These are phyloP conservation scores for Aureobasidium subglaciale DNA, from an alignment of 2,329 filamentous ascomycete species.

Conservation along the genomic window DNA sequence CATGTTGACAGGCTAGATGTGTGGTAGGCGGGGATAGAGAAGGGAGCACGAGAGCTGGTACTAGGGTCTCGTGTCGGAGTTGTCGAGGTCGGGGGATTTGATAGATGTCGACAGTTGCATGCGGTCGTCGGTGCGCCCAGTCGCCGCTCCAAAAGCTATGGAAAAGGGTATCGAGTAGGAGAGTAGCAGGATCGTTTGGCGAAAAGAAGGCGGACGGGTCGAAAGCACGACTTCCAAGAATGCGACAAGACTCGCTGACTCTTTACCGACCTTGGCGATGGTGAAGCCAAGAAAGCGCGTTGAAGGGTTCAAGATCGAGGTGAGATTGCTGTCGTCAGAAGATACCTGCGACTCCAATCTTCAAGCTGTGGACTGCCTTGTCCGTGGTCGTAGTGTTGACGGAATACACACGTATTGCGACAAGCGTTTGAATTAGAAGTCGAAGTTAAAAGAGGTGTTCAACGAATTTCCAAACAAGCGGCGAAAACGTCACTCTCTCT, in stretches of 20 bases:
- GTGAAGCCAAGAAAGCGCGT: conserved; percentile 9
- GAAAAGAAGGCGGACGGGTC: not conserved
- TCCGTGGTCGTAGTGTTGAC: not conserved
- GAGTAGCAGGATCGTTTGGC: not conserved
- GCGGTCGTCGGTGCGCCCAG: conserved; percentile 42
- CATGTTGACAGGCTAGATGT: conserved; percentile 42
- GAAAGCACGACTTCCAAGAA: too few relatives aligned
- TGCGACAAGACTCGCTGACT: too few relatives aligned
- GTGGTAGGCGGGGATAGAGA: not conserved
- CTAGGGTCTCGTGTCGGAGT: conserved; percentile 5
- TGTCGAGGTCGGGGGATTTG: not conserved
- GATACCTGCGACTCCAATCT: not conserved
- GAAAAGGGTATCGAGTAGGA: not conserved
- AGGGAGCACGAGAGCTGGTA: conserved; percentile 1
- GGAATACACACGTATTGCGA: not conserved
- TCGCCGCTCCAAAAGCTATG: conserved; percentile 34
- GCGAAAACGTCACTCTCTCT: conserved; percentile 1
- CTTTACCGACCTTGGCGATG: conserved; percentile 9
- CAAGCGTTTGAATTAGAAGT: not conserved
- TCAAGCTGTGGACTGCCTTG: not conserved
- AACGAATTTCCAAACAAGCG: conserved; percentile 6
- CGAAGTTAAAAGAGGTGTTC: not conserved
- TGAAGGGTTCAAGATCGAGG: not conserved
- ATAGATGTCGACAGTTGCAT: conserved; percentile 30
- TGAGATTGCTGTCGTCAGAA: not conserved